Evolutionary conservation across 768 basidiomycete species (phyloP), one percentile per base, ranked within the genome.

Genomic region (Vararia minispora): DNA sequence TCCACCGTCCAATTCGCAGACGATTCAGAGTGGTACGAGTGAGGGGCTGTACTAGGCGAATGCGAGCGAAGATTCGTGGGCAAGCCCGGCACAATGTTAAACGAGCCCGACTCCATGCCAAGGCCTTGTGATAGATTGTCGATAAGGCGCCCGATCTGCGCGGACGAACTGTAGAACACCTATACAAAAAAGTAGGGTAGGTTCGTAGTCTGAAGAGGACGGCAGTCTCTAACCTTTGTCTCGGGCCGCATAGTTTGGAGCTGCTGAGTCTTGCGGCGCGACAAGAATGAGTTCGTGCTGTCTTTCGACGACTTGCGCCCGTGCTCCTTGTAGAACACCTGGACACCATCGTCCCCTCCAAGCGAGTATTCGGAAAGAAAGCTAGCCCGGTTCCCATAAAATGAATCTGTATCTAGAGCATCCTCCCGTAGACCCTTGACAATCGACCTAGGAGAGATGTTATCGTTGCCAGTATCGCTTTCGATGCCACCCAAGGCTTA

Each of bases 391-490:
- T 70, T 68, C 18, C 71, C 69, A 53, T 81, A 80, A 47, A 69
- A 56, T 26, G 78, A 79, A 44, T 82, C 80, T 11, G 72, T 66
- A 47, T 86, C 82, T n/a, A n/a, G n/a, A n/a, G n/a, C n/a, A 13
- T 77, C 79, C 37, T 84, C 81, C 35, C 87, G 77, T 45, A 90
- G 62, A 11, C 83, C 81, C 50, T 88, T 85, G 33, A 90, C 82
- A 48, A 89, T 81, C 45, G 76, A 77, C 84, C 84, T 82, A 51
- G 34, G 20, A 33, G 48, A 25, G 34, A 48, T 40, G 46, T n/a
- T n/a, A n/a, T n/a, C n/a, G n/a, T n/a, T n/a, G n/a, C n/a, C n/a
- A 29, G 42, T 42, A 14, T 35, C 18, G 29, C 21, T 26, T 28
- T 33, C 28, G 32, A 36, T 42, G 32, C 8, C 33, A 25, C 21